Evolutionary conservation across 306 rosid genomes (phyloP), one percentile per base, ranked within the genome.

Genomic region (Lagenaria siceraria): DNA sequence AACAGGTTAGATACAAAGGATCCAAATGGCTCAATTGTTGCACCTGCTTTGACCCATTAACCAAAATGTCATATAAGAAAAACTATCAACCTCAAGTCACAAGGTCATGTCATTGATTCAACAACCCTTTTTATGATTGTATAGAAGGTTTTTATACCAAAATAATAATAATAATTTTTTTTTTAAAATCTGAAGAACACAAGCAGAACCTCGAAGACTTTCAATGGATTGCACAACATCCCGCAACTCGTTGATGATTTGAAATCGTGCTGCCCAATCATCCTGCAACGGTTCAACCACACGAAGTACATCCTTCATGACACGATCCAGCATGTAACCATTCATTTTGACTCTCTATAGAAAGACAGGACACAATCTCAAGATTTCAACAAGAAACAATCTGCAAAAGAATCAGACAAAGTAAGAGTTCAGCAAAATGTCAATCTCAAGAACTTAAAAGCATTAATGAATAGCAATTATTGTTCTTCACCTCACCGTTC

Each of bases 1-100:
- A 90, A 95, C 66, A 92, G 93, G 81, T 83, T 83, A 22, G 97
- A 92, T 40, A 88, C 93, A 86, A 92, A 92, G 35, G 97, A 95
- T 42, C 99, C 99, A 87, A 87, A 95, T n/a, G 97, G 96, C 81
- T 92, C 97, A 75, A 92, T 89, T 51, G 85, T 89, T 80, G 99
- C 97, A 78, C 98, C 98, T 95, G 90, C 70, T 87, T 78, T 61
- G 25, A 80, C 35, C 80, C 77, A 69, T 27, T 59, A 78, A 80
- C 79, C 77, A 35, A 59, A 63, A 82, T 68, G 69, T 68, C 81
- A 78, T 74, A 51, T 63, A 72, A 65, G 38, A 52, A 70, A 80
- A 46, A 38, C 29, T 12, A 31, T 17, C 63, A 40, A 60, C 42
- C 40, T n/a, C 40, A 75, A 74, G 8, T 42, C 43, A 77, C 42